Evolutionary conservation across 495 filamentous ascomycete genomes (phyloP).

Genomic region (Podospora appendiculata): DNA sequence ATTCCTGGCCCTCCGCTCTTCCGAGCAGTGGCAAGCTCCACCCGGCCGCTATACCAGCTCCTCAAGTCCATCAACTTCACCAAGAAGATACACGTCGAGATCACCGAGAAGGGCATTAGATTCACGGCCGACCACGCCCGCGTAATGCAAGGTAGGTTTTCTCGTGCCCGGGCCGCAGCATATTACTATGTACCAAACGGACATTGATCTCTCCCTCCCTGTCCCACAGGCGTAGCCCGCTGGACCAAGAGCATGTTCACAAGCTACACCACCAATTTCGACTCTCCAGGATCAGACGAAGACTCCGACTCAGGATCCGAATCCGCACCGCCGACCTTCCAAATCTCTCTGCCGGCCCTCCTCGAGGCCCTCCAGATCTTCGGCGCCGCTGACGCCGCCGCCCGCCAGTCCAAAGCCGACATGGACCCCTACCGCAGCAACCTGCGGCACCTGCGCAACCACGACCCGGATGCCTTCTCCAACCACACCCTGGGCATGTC

Average conservation of each 20-base stretch:
- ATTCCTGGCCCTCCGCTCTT: conserved; percentile 50
- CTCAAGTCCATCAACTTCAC: conserved; percentile 82
- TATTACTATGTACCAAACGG: neutral
- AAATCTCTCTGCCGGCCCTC: conserved; percentile 77
- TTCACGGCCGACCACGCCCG: conserved; percentile 80
- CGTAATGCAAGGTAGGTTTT: conserved; percentile 66
- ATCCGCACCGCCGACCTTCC: conserved; percentile 50
- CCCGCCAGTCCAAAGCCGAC: conserved; percentile 45
- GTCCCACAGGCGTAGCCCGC: conserved; percentile 54
- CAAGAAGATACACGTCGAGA: conserved; percentile 72
- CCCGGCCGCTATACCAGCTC: conserved; percentile 80
- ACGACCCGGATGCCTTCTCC: conserved; percentile 62
- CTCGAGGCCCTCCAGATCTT: conserved; percentile 95
- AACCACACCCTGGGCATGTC: conserved; percentile 67
- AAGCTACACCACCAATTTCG: conserved; percentile 55
- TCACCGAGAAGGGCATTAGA: conserved; percentile 72
- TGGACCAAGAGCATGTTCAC: conserved; percentile 77
- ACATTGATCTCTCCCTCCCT: too few relatives aligned
- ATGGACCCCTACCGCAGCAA: conserved; percentile 44
- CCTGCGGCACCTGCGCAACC: conserved; percentile 46
- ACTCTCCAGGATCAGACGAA: conserved; percentile 7
- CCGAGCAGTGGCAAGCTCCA: conserved; percentile 76
- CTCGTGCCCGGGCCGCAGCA: neutral
- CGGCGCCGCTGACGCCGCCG: conserved; percentile 60
- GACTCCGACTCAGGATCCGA: conserved; percentile 26